Base-by-base conservation (phyloP, 345 rosid genomes). In the Iberis pinnata region DNA sequence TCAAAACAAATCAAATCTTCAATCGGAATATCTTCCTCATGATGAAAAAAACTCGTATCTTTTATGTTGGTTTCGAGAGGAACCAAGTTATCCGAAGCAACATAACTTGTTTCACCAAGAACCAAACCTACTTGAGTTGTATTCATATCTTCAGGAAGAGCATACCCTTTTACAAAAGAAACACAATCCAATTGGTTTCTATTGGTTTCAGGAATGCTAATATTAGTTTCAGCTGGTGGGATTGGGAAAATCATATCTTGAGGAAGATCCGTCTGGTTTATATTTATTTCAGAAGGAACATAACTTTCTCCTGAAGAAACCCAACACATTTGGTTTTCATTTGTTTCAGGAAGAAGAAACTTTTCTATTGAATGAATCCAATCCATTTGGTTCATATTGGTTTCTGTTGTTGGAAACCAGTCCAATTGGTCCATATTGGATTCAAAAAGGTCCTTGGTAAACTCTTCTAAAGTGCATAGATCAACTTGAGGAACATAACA, bases 1-100 rank as follows among this genome's bases (percentile, higher is more conserved):
- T 56, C 60, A 29, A 56, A 56, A 32, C 22, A 56, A 32, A 56
- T 43, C 11, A 43, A 17, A 33, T 56, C 42, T 43, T 56, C 61
- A 17, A 47, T 18, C 0, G 29, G 15, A 47, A n/a, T 1, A 9
- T 45, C 53, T 44, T 24, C 13, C 33, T 13, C 9, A 24, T 1
- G 3, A 53, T 36, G 16, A 53, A 25, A 33, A 18, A 39, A 12
- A 0, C 33, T 17, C 39, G 38, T 18, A 5, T 29, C 56, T 16
- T 19, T 12, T 12, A 4, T 49, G 40, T 29, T 29, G 29, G 50
- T 15, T 20, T 15, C 53, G 14, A 12, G 12, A 44, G 42, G 43
- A 43, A 15, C 9, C 9, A 11, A 4, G 2, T 5, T 49, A 6
- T 49, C 12, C 24, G 11, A 31, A n/a, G 37, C 15, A 49, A n/a